Evolutionary conservation across 208 protist genomes (phyloP), one percentile per base, ranked within the genome.

Genomic region (Acanthamoeba triangularis): DNA sequence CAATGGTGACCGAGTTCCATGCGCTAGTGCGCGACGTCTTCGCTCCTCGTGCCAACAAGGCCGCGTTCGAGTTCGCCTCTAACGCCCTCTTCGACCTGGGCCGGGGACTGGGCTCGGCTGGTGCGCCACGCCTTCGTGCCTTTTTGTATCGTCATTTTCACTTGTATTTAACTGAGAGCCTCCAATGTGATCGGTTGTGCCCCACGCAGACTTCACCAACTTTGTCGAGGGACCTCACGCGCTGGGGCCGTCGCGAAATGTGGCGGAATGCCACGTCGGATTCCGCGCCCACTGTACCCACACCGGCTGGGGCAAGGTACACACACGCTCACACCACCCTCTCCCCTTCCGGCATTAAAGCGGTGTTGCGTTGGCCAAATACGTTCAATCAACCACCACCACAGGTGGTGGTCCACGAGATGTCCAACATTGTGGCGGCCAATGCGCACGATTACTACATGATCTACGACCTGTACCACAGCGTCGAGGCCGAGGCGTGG

Each of bases 261-360:
- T 69, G 23, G 49, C 35, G 8, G 87, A 93, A n/a, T 78, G 65
- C n/a, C 61, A 56, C n/a, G n/a, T 93, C 7, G 87, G 41, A 23
- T 93, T 93, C 35, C 87, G 37, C 8, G 30, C 65, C 11, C 87
- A 93, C 87, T 54, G 16, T 18, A 41, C 56, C 10, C 35, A 74
- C 65, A 93, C 87, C 7, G 87, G 87, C 3, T 93, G 87, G 87
- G 87, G 87, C 16, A 93, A 93, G 87, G 87, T 76, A 69, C 23
- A 35, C 28, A 11, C 61, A 67, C n/a, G n/a, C 7, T 72, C 63
- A n/a, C 25, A 11, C 10, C 59, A 23, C 8, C n/a, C 1, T 10
- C n/a, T 30, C n/a, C n/a, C 20, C 54, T 61, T 61, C 54, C 11
- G 8, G 16, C 61, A 1, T 1, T 67, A 20, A 7, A 5, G n/a